Conservation (phyloP, 2,329 filamentous ascomycete species). For the Phoma sp. region DNA sequence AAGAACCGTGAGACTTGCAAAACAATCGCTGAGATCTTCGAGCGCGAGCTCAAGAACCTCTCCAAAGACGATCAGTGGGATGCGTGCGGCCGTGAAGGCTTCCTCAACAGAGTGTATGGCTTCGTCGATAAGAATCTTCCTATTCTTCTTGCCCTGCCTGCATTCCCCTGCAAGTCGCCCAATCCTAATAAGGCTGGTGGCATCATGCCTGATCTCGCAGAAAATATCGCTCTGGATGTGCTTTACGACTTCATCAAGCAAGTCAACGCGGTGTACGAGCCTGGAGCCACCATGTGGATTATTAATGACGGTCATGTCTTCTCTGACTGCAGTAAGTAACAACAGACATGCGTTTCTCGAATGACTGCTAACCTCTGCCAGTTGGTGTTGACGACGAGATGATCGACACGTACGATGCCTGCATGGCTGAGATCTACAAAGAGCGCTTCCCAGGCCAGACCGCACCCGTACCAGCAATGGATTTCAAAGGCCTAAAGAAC, state of each 20-base stretch:
- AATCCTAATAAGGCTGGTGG: slow-evolving; percentile 64
- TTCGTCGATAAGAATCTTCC: slow-evolving; percentile 36
- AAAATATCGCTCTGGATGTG: slow-evolving; percentile 51
- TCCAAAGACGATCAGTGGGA: slow-evolving; percentile 40
- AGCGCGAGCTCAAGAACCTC: slow-evolving; percentile 36
- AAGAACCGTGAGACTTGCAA: slow-evolving; percentile 28
- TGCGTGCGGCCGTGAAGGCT: slow-evolving; percentile 29
- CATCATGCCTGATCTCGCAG: slow-evolving; percentile 51
- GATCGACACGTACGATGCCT: slow-evolving; percentile 50
- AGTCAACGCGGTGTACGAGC: slow-evolving; percentile 49
- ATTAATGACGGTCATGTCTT: slow-evolving; percentile 54
- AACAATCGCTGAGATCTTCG: slow-evolving; percentile 36
- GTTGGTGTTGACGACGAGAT: slow-evolving; percentile 54
- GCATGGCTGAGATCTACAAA: slow-evolving; percentile 49
- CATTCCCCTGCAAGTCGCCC: slow-evolving; percentile 68
- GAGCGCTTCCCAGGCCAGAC: slow-evolving; percentile 28
- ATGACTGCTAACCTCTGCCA: slow-evolving; percentile 16
- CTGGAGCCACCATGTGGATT: slow-evolving; percentile 52
- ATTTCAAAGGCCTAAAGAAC: slow-evolving; percentile 39
- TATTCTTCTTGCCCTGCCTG: slow-evolving; percentile 54
- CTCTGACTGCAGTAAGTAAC: slow-evolving; percentile 49
- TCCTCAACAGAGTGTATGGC: slow-evolving; percentile 35
- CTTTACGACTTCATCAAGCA: slow-evolving; percentile 51
- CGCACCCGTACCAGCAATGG: slow-evolving; percentile 31
- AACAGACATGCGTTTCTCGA: not conserved